Evolutionary conservation across 345 rosid genomes (phyloP).

Genomic region (Ceriops decandra): DNA sequence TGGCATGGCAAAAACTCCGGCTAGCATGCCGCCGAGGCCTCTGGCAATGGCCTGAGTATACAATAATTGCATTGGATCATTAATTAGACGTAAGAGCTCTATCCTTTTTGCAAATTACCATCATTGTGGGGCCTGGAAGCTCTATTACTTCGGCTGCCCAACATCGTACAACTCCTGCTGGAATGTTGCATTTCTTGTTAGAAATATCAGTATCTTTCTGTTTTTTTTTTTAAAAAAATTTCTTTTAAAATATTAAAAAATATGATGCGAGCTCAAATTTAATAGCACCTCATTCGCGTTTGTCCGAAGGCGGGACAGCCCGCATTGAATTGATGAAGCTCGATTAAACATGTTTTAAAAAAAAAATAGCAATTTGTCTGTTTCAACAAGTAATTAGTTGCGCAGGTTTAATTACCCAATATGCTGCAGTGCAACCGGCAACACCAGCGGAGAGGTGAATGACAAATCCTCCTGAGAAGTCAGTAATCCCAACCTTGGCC

Average conservation of each 20-base stretch:
- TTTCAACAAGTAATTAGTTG: no score
- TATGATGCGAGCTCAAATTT: no score
- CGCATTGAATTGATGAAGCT: no score
- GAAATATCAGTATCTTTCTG: no score
- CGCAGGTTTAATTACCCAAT: conserved; percentile 28
- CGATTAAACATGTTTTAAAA: no score
- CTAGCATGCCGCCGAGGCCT: conserved; percentile 45
- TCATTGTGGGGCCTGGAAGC: conserved; percentile 52
- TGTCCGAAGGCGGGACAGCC: no score
- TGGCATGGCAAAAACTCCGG: conserved; percentile 41
- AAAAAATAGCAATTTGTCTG: no score
- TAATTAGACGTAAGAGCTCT: conserved; percentile 20
- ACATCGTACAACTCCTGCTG: conserved; percentile 42
- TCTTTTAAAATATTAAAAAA: no score
- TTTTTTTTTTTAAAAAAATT: no score
- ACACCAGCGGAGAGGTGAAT: conserved; percentile 50
- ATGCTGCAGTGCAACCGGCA: conserved; percentile 54
- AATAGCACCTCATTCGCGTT: no score
- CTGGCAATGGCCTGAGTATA: conserved; percentile 54
- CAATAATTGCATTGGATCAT: conserved; percentile 41
- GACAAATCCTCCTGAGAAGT: conserved; percentile 50
- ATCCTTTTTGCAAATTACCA: conserved; percentile 33
- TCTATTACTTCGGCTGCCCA: conserved; percentile 50
- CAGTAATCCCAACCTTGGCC: conserved; percentile 46
- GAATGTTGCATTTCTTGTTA: not conserved